Conservation (phyloP, 2,329 filamentous ascomycete species). For the Aspergillus sp. region DNA sequence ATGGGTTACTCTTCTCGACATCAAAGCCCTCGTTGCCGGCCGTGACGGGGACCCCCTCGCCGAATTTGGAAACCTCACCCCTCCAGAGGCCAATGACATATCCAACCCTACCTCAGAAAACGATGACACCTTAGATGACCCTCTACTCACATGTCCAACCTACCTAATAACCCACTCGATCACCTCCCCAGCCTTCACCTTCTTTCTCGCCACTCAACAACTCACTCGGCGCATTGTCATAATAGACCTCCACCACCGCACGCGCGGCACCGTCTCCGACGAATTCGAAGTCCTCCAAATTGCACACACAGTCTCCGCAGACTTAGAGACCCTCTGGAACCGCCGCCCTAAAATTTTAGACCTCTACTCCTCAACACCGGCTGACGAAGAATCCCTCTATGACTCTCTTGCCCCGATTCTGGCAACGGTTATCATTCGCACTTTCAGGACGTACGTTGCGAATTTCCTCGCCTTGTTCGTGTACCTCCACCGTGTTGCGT, state of each 20-base stretch:
- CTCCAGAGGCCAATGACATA: neutral
- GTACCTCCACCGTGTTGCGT: conserved; percentile 38
- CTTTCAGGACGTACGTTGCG: conserved; percentile 35
- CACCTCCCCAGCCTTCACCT: conserved; percentile 32
- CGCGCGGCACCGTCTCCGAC: conserved; percentile 36
- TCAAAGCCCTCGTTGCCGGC: conserved; percentile 37
- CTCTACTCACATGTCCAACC: conserved; percentile 25
- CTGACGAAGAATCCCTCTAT: conserved; percentile 20
- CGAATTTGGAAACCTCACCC: conserved; percentile 25
- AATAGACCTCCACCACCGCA: conserved; percentile 40
- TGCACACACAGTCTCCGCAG: conserved; percentile 36
- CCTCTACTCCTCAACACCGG: conserved; percentile 26
- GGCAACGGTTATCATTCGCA: conserved; percentile 30
- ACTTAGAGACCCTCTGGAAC: conserved; percentile 37
- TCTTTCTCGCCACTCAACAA: conserved; percentile 35
- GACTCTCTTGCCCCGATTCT: conserved; percentile 26
- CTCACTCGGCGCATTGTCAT: conserved; percentile 34
- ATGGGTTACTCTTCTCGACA: conserved; percentile 36
- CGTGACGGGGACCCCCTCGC: conserved; percentile 35
- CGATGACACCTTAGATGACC: conserved; percentile 3
- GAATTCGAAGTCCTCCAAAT: conserved; percentile 41
- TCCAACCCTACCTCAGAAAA: conserved; percentile 7
- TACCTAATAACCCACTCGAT: conserved; percentile 34
- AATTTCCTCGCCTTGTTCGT: conserved; percentile 38
- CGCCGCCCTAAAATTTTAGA: conserved; percentile 33